Evolutionary conservation across 2,329 filamentous ascomycete species (phyloP), one percentile per base, ranked within the genome.

Genomic region (Byssoonygena ceratinophila): DNA sequence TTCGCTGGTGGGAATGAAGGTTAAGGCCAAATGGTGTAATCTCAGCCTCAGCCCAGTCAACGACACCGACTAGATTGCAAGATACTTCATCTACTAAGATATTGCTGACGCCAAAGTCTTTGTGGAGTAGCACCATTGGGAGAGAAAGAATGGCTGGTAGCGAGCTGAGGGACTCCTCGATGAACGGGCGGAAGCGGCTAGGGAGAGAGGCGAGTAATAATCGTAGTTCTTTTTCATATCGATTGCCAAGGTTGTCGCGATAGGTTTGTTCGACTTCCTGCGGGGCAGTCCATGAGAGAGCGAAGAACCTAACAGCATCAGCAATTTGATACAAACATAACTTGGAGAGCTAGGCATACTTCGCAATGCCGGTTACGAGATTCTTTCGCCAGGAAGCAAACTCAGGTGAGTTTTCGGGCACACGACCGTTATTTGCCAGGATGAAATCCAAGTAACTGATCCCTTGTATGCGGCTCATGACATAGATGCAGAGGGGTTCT

Each of bases 11-110:
- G 11, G 64, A 66, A 52, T 70, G 57, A 1, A 73, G 59, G 46
- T 72, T 71, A 0, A 65, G 29, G 3, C 70, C 69, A 55, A 74
- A 74, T 6, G 70, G 68, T n/a, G 62, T 49, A 23, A 72, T 62
- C 45, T 65, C 61, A 2, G 69, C 66, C 57, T 73, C 67, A 0
- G 70, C 66, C 69, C 67, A 74, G 60, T 72, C 69, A 51, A 74
- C 61, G 6, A 73, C 68, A 1, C 70, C 69, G 29, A 60, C 59
- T 2, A 74, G 54, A 57, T 67, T 64, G 58, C 63, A 71, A 29
- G 67, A 59, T 16, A 1, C 11, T 40, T 67, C 59, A 37, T 72
- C 61, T 4, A 74, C 69, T 8, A 73, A 63, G 37, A 73, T 67
- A 53, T 74, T 74, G 60, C 59, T 67, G 25, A 50, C 31, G 20